These are phyloP conservation scores for Boletales sp. DNA, from an alignment of 768 basidiomycete genomes.

Conservation along the genomic window DNA sequence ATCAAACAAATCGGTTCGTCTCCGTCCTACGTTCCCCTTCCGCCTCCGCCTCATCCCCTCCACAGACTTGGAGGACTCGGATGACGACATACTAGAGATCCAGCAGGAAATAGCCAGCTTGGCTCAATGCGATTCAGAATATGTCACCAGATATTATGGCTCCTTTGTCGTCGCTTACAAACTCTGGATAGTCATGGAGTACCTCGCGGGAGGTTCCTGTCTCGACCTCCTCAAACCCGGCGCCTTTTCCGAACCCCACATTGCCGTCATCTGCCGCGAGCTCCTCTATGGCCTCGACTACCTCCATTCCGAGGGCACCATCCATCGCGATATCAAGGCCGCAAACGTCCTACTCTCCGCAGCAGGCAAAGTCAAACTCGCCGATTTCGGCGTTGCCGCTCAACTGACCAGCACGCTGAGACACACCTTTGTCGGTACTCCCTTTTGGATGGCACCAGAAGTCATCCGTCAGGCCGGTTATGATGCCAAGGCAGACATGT, in stretches of 20 bases:
- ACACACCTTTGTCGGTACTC: conserved; percentile 97
- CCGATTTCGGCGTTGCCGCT: conserved; percentile 98
- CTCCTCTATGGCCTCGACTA: conserved; percentile 92
- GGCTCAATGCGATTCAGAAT: conserved; percentile 93
- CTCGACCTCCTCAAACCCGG: conserved; percentile 93
- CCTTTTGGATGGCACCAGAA: conserved; percentile 99
- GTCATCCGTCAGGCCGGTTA: conserved; percentile 97
- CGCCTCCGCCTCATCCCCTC: neutral
- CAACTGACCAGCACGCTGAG: conserved; percentile 91
- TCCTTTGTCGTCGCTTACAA: conserved; percentile 97
- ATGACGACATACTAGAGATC: conserved; percentile 98
- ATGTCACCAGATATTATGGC: conserved; percentile 94
- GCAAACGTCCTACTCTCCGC: conserved; percentile 92
- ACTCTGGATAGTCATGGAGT: conserved; percentile 99
- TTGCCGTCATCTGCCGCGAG: conserved; percentile 92
- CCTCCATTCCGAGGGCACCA: conserved; percentile 92
- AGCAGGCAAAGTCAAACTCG: conserved; percentile 91
- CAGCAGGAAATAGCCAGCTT: conserved; percentile 98
- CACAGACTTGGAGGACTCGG: conserved; percentile 92
- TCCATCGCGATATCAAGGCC: conserved; percentile 98
- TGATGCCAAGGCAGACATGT: conserved; percentile 94
- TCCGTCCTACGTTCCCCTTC: conserved; percentile 9
- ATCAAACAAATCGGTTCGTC: conserved; percentile 94
- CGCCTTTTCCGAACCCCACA: conserved; percentile 87
- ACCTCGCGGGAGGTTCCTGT: conserved; percentile 97